phyloP scores from a whole-genome alignment of 2,329 filamentous ascomycete species.

The Aspergillus eucalypticola region DNA sequence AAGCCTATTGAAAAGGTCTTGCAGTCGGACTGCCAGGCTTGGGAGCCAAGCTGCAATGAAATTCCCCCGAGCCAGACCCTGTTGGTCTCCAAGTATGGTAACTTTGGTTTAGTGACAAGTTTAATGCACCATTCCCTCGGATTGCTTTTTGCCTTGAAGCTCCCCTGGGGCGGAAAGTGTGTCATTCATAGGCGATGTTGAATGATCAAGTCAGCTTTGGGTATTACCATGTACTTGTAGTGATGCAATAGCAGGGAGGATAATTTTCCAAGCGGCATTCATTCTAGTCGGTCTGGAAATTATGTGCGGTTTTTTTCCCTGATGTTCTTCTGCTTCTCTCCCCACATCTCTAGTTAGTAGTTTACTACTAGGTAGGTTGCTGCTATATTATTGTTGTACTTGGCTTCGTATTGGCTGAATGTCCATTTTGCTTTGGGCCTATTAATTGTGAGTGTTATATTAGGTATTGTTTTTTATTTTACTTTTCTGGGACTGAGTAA shows the following conservation, averaged over 20 bases:
- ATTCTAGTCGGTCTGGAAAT: neutral
- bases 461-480: constrained; percentile 8
- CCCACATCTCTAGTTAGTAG: constrained; percentile 2
- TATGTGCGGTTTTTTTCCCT: neutral
- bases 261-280: neutral
- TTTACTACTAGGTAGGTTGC: neutral
- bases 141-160: neutral
- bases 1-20: neutral
- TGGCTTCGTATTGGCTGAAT: constrained; percentile 1
- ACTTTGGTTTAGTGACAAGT: constrained; percentile 20
- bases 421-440: constrained; percentile 6
- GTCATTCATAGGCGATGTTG: neutral
- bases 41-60: constrained; percentile 8
- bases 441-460: constrained; percentile 3
- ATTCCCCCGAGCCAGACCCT: constrained; percentile 15
- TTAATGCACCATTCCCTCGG: constrained; percentile 9
- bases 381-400: constrained; percentile 3
- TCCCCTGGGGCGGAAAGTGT: neutral
- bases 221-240: neutral
- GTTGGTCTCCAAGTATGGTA: constrained; percentile 20
- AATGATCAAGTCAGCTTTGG: neutral
- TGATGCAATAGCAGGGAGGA: neutral
- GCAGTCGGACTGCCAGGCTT: constrained; percentile 1
- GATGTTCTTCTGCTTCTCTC: neutral
- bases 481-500: neutral